Conservation (phyloP, 176 grass and related monocot species). For the Chrysopogon serrulatus region DNA sequence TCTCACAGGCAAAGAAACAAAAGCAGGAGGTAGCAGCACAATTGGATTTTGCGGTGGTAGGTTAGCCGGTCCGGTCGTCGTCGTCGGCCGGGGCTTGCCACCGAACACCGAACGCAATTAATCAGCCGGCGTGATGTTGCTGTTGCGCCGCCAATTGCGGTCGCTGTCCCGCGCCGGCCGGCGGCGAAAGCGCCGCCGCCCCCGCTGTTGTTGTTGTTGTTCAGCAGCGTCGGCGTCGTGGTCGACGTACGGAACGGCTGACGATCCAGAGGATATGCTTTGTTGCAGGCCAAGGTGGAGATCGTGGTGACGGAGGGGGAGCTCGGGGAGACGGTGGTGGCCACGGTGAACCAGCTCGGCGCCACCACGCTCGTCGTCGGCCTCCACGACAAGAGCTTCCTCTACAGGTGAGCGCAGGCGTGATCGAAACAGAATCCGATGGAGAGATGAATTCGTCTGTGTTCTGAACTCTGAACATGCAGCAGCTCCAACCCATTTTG, state of each 20-base stretch:
- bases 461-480: not conserved
- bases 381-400: slow-evolving; percentile 84
- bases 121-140: not conserved
- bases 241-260: not conserved
- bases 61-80: not conserved
- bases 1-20: too few relatives aligned
- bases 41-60: not conserved
- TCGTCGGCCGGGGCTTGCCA: not conserved
- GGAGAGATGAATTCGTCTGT: not conserved
- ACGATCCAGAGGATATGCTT: not conserved
- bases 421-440: too few relatives aligned
- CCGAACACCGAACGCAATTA: not conserved
- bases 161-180: not conserved
- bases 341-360: slow-evolving; percentile 49
- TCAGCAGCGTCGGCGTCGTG: not conserved
- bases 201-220: not conserved
- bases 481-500: not conserved
- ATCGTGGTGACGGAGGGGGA: slow-evolving; percentile 91
- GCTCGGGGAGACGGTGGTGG: slow-evolving; percentile 52
- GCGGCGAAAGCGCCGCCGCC: not conserved
- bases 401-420: slow-evolving; percentile 67
- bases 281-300: slow-evolving; percentile 72
- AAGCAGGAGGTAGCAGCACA: not conserved
- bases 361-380: slow-evolving; percentile 87
- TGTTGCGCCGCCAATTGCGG: not conserved